phyloP scores from a whole-genome alignment of 352 stramenopile species.

The Phytophthora sojae region DNA sequence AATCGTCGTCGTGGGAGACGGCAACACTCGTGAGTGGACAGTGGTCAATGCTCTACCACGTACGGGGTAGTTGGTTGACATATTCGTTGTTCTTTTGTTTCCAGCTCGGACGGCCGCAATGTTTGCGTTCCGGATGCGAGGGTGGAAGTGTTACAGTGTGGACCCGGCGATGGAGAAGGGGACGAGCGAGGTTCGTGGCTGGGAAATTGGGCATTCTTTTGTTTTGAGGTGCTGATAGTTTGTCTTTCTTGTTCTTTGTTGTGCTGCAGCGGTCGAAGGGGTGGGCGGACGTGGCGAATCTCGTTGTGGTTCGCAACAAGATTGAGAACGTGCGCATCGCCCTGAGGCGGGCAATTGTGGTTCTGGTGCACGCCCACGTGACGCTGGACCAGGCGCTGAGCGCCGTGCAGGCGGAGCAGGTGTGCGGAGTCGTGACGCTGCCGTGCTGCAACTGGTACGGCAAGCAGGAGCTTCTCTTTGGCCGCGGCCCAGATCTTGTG shows the following conservation, averaged over 20 bases:
- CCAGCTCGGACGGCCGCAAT: slow-evolving; percentile 79
- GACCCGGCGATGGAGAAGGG: slow-evolving; percentile 79
- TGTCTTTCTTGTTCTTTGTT: too few relatives aligned
- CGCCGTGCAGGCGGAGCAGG: slow-evolving; percentile 63
- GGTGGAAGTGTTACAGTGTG: slow-evolving; percentile 84
- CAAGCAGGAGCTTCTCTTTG: slow-evolving; percentile 66
- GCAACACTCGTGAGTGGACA: slow-evolving; percentile 70
- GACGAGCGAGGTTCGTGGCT: slow-evolving; percentile 44
- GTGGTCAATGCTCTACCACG: too few relatives aligned
- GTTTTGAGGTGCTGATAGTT: not conserved
- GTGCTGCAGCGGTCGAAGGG: slow-evolving; percentile 44
- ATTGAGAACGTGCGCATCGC: slow-evolving; percentile 84
- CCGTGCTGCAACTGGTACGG: slow-evolving; percentile 90
- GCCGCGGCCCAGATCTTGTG: slow-evolving; percentile 64
- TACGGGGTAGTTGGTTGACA: too few relatives aligned
- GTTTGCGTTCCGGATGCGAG: slow-evolving; percentile 75
- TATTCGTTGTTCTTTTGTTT: too few relatives aligned
- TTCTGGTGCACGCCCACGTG: slow-evolving; percentile 85
- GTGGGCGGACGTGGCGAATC: slow-evolving; percentile 67
- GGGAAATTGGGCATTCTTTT: not conserved
- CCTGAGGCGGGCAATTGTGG: slow-evolving; percentile 63
- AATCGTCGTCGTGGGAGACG: slow-evolving; percentile 82
- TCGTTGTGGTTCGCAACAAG: slow-evolving; percentile 84
- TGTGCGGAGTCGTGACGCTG: slow-evolving; percentile 75
- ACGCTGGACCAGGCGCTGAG: slow-evolving; percentile 75